Base-by-base conservation (phyloP, 2,329 filamentous ascomycete species). In the Alternaria postmessia region DNA sequence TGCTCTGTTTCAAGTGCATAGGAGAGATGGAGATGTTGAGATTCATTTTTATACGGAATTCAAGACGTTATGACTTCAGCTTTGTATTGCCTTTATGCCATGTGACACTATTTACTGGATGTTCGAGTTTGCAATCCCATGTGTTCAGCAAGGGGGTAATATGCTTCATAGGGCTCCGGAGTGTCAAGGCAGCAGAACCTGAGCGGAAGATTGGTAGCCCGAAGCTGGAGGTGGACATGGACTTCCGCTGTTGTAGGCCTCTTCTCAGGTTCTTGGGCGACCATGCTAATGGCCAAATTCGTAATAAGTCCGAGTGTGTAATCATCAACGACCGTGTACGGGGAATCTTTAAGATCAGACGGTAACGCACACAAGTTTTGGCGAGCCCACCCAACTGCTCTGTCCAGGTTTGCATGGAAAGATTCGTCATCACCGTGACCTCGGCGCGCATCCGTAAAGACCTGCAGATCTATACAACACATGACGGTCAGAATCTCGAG, bases 21-120 rank as follows among this genome's bases (percentile, higher is more conserved):
- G 32, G 43, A 12, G 32, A 57, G 49, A 44, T 55, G 46, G 44
- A 30, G 30, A 36, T 47, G 30, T 49, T 20, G n/a, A 42, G 30
- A 34, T 39, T 49, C 41, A 24, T 47, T 57, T 64, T 60, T 65
- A 66, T 66, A 72, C 57, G 70, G 64, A 73, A 73, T 74, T 59
- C 51, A 73, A 74, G 69, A 74, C 57, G 70, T 73, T 71, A 74
- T 73, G 71, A 74, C 69, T 71, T 72, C 60, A 49, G 16, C 16
- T 18, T n/a, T 38, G 34, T 16, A 38, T 38, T 4, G 3, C 1
- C 34, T 6, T 8, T 0, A 18, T 38, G 34, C 34, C 0, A 1
- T 36, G 34, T 36, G 34, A 7, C 16, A 36, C 14, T n/a, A 7
- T 36, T 7, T 3, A 7, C 4, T 36, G 1, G 34, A 7, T 14